Percentiles rank a stretch among this genome's conserved stretches.
Conservation (phyloP, 192 early-diverging fungal species). For the Gaertneriomyces sp. region DNA sequence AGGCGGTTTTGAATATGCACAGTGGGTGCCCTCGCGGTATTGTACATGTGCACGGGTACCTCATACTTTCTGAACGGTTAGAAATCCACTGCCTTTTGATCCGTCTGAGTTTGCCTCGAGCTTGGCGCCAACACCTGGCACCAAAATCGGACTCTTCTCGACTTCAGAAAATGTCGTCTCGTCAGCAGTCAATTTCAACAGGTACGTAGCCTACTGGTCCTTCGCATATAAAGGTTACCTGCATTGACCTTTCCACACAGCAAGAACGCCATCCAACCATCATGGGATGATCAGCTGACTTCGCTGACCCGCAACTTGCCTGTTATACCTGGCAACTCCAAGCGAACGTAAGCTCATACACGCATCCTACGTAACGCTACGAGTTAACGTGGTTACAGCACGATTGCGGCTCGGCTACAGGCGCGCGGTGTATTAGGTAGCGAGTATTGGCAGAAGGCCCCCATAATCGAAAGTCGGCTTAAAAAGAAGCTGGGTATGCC, state of each 20-base stretch:
- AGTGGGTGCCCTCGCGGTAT: conserved; percentile 1
- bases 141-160: no score
- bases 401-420: conserved; percentile 30
- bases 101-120: no score
- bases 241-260: no score
- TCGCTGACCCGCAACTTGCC: conserved; percentile 29
- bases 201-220: no score
- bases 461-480: conserved; percentile 14
- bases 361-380: background rate
- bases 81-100: no score
- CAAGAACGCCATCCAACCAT: no score
- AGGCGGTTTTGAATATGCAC: conserved; percentile 11
- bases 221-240: no score
- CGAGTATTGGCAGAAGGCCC: conserved; percentile 26
- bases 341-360: conserved; percentile 16
- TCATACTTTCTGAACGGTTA: no score
- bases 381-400: conserved; percentile 6
- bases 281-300: conserved; percentile 32
- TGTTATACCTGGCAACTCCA: conserved; percentile 8
- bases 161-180: no score
- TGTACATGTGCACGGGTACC: no score
- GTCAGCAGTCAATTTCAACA: no score
- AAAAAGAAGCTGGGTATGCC: conserved; percentile 4
- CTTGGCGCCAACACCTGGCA: no score
- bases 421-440: conserved; percentile 30